Evolutionary conservation across 2,329 filamentous ascomycete species (phyloP), one percentile per base, ranked within the genome.

Genomic region (Diaporthe amygdali): DNA sequence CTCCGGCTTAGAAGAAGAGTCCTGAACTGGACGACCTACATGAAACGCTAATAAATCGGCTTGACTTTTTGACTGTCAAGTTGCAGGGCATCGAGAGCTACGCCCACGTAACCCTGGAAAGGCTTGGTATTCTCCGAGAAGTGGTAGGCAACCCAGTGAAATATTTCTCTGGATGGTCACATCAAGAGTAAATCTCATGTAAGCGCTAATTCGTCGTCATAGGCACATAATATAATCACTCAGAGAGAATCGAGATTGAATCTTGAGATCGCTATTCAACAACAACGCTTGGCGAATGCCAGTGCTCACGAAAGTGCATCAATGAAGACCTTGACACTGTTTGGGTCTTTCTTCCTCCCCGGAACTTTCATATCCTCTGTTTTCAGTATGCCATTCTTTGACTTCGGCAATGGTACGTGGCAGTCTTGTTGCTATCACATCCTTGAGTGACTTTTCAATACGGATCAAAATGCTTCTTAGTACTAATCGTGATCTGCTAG

Each of bases 11-110:
- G 10, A 39, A 66, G 14, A 54, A 63, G n/a, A 17, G 39, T 8
- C 25, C 52, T 0, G 69, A 69, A 12, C 73, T 79, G 52, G 68
- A 71, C 56, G 73, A 68, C 41, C 59, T 81, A 8, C 79, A 82
- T 17, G 59, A 64, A 2, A 76, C 74, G 10, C 75, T 82, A 55
- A 10, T 76, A 15, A 73, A 75, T 8, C 72, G 80, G 12, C 70
- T 81, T 30, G 75, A 79, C 15, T 81, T 82, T 64, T 75, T 80
- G 56, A 71, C 72, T 17, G 74, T 75, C 8, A 82, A 81, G 71
- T 74, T 81, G 12, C 77, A 81, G n/a, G 79, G 79, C 6, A 75
- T 81, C 9, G 80, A 82, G 12, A 79, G 73, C 39, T 82, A 82
- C 71, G 76, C 78, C 1, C 76, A 80, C 66, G 80, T 80, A 0